Evolutionary conservation across 345 rosid species (phyloP), one percentile per base, ranked within the genome.

Genomic region (Populus simonii): DNA sequence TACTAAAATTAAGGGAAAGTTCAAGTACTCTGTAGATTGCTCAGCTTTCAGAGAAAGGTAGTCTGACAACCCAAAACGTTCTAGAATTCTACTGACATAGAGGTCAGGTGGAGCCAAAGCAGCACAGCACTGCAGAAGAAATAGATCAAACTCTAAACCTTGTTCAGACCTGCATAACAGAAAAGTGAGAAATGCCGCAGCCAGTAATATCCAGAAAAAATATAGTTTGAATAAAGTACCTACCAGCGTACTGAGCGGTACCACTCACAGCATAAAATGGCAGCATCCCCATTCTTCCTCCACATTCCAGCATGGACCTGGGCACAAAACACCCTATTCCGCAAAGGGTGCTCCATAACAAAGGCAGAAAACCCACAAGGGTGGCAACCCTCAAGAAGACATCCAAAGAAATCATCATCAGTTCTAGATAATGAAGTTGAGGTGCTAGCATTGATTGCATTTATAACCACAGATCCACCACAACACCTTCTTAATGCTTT

Each of bases 301-400:
- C 99, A 96, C 98, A 93, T 92, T 85, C 97, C 97, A 77, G 97
- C 96, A 73, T 82, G 89, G 80, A 96, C 93, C 78, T 96, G 88
- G 38, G 99, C 92, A 85, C 93, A 92, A 75, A 96, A 96, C 36
- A 89, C 99, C 90, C 96, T 90, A 77, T 88, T 83, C 65, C 92
- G 99, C 66, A 96, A 81, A 73, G 94, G 93, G 85, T 93, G 93
- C 88, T 93, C 99, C 98, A 93, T 92, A 76, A 89, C 79, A 78
- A 86, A 89, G 8, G 92, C 94, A 74, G 98, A 88, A 87, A 96
- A 96, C 63, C 98, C 98, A 71, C 4, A 41, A 3, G 98, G 97
- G 74, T 91, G 91, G 87, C 89, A 91, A 51, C 85, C 85, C 70
- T 83, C 76, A 47, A 96, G 88, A 75, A 91, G 25, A 68, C 73